Evolutionary conservation across 2,329 filamentous ascomycete genomes (phyloP).

Genomic region (Nigrospora sphaerica): DNA sequence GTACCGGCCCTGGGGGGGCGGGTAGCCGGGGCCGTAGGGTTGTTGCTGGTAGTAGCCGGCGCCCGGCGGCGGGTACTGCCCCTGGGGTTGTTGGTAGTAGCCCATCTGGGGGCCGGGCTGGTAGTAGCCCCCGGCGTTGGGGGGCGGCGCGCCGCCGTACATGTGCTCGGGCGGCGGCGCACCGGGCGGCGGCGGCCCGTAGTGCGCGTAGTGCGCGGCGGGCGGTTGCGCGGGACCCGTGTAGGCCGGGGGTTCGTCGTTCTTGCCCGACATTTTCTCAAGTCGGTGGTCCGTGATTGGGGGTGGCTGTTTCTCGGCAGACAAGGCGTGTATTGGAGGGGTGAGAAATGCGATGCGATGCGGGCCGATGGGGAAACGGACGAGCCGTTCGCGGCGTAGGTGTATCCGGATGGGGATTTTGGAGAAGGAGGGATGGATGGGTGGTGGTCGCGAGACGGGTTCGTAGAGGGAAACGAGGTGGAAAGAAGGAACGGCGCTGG

Average conservation of each 20-base stretch:
- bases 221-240: conserved; percentile 32
- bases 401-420: no score
- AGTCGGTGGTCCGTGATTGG: background rate
- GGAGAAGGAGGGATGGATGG: no score
- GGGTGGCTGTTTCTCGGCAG: conserved; percentile 1
- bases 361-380: no score
- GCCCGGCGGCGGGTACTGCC: conserved; percentile 19
- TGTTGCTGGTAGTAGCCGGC: conserved; percentile 5
- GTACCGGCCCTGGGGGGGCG: conserved; percentile 17
- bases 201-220: background rate
- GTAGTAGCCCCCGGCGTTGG: conserved; percentile 22
- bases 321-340: background rate
- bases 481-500: no score
- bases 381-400: no score
- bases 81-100: conserved; percentile 33
- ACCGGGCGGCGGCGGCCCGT: background rate
- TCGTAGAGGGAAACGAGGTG: no score
- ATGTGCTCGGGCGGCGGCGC: background rate
- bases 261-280: conserved; percentile 34
- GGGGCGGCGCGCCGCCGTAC: no score
- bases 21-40: conserved; percentile 13
- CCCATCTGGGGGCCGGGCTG: conserved; percentile 34
- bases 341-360: background rate
- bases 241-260: conserved; percentile 44
- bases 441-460: no score